A percentile compares a stretch with the other conserved stretches of the same genome.
Evolutionary conservation across 73 alveolate species (phyloP).

Genomic region (Paramecium sexaurelia): DNA sequence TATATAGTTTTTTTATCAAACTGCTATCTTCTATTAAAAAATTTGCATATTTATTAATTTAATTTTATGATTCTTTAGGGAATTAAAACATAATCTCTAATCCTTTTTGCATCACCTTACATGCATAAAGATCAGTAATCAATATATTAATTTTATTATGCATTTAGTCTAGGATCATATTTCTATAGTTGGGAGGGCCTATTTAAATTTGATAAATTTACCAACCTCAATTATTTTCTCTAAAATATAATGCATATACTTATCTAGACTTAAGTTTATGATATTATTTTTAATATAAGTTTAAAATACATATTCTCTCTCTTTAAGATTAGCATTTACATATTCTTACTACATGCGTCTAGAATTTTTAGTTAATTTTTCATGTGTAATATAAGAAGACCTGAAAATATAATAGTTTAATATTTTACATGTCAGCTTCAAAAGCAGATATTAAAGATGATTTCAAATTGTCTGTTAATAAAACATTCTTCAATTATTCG

Average conservation of each 20-base stretch:
- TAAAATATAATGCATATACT: constrained; percentile 60
- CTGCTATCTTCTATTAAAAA: background rate
- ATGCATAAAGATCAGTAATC: constrained; percentile 41
- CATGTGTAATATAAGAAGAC: constrained; percentile 28
- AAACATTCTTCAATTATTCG: background rate
- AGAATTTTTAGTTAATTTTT: constrained; percentile 51
- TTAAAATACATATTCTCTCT: constrained; percentile 20
- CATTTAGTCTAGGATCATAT: background rate
- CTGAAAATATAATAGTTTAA: background rate
- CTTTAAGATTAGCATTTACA: constrained; percentile 11
- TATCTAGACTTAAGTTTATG: constrained; percentile 27
- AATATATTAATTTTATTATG: background rate
- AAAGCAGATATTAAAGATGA: background rate
- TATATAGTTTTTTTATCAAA: background rate
- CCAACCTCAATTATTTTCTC: constrained; percentile 52
- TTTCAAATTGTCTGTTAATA: background rate
- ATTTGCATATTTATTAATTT: background rate
- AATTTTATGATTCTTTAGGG: background rate
- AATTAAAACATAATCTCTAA: background rate
- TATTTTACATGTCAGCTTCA: constrained; percentile 51
- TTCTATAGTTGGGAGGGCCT: background rate
- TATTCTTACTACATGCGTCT: constrained; percentile 49
- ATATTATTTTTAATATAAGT: constrained; percentile 35
- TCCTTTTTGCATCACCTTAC: constrained; percentile 46
- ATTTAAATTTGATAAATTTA: background rate